phyloP scores from a whole-genome alignment of 306 rosid species.

The Calophaca sinica region DNA sequence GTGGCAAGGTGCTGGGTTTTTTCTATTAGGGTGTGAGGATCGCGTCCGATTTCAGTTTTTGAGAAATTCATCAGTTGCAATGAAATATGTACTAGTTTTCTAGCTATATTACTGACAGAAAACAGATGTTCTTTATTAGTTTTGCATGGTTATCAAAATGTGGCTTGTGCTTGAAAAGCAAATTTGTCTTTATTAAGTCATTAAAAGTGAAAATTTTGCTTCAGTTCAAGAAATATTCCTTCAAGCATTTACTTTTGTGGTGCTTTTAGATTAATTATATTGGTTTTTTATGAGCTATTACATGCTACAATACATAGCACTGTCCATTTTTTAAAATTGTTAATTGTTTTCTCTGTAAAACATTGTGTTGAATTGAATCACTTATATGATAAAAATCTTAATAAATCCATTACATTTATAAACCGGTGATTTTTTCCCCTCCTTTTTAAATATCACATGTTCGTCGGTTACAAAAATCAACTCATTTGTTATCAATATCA shows the following conservation, averaged over 20 bases:
- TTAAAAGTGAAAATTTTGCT: no score
- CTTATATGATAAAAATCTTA: no score
- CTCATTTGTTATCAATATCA: no score
- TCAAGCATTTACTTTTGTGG: background rate
- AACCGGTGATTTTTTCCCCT: no score
- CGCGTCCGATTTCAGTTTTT: constrained; percentile 19
- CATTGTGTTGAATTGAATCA: background rate
- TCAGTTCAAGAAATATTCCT: no score
- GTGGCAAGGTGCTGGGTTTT: constrained; percentile 54
- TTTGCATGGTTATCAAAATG: background rate
- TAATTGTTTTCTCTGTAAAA: background rate
- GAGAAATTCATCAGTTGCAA: background rate
- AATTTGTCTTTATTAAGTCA: no score
- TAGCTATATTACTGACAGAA: background rate
- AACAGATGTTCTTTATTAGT: background rate
- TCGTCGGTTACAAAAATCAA: no score
- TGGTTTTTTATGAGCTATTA: background rate
- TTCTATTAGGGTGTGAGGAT: constrained; percentile 41
- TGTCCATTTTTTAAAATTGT: background rate
- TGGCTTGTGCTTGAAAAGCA: background rate
- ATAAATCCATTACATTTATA: no score
- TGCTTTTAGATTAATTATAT: constrained; percentile 16
- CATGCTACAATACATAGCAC: no score
- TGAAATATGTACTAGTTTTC: background rate
- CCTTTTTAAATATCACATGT: no score